These are phyloP conservation scores for Rhizophora mangle DNA, from an alignment of 345 rosid genomes.

Conservation along the genomic window DNA sequence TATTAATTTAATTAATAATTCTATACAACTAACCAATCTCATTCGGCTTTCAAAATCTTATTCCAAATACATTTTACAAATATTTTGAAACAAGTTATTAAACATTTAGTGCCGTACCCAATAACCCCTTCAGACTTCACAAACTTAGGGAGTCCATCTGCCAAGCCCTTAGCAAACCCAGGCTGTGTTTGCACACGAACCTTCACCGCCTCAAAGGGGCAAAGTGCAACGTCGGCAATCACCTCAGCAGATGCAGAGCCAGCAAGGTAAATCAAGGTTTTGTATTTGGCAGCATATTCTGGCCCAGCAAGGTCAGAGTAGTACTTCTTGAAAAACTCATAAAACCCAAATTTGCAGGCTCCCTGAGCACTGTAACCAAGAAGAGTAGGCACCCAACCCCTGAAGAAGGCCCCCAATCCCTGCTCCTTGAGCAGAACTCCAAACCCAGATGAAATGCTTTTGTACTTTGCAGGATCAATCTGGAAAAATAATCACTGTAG, in stretches of 20 bases:
- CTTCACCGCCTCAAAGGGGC: slow-evolving; percentile 99
- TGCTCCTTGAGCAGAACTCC: slow-evolving; percentile 87
- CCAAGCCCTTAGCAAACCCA: slow-evolving; percentile 88
- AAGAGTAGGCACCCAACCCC: slow-evolving; percentile 98
- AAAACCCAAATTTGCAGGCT: slow-evolving; percentile 97
- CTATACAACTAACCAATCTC: too few species aligned
- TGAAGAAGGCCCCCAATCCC: slow-evolving; percentile 87
- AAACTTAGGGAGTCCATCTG: slow-evolving; percentile 94
- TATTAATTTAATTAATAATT: too few species aligned
- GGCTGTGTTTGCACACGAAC: slow-evolving; percentile 99
- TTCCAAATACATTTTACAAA: neutral
- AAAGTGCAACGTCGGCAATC: slow-evolving; percentile 86
- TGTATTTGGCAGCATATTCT: slow-evolving; percentile 73
- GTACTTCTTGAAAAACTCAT: slow-evolving; percentile 92
- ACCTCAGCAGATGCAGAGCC: slow-evolving; percentile 99
- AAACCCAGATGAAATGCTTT: slow-evolving; percentile 87
- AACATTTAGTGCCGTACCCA: slow-evolving; percentile 56
- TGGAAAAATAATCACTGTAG: slow-evolving; percentile 22
- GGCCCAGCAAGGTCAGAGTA: slow-evolving; percentile 96
- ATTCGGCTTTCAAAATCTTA: too few species aligned
- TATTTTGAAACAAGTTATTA: neutral
- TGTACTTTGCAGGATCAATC: slow-evolving; percentile 96
- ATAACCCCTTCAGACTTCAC: slow-evolving; percentile 75
- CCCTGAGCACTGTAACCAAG: slow-evolving; percentile 99
- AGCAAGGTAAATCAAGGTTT: slow-evolving; percentile 95